Evolutionary conservation across 768 basidiomycete genomes (phyloP), one percentile per base, ranked within the genome.

Genomic region (Xerocomellus amylosporus): DNA sequence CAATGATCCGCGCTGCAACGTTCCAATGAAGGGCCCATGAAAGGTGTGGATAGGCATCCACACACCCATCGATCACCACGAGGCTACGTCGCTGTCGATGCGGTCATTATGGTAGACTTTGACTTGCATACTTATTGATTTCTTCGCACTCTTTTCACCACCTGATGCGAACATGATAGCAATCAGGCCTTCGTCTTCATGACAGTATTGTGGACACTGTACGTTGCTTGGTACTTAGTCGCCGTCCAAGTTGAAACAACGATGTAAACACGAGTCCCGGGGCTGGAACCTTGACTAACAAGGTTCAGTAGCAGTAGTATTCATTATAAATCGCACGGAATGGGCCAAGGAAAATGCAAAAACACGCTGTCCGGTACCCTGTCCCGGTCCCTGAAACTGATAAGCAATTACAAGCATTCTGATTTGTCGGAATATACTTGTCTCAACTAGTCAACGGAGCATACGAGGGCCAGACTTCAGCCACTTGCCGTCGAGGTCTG

Each of bases 401-500:
- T 42, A 45, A 40, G 39, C 28, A 38, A 52, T 44, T 51, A 42
- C 28, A 34, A 30, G 10, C 15, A 8, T n/a, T 42, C 20, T 24
- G 47, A 38, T 48, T 44, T 24, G 45, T 58, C 46, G 46, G 56
- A 52, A 41, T 46, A 52, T 52, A 33, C 48, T 26, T 40, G 26
- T 53, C 5, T 31, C 38, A 40, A 7, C 7, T 48, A 24, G 38
- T 65, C 52, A 58, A 53, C 56, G 59, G 31, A 46, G 53, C 47
- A 41, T 56, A 38, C 26, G 53, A 41, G 55, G 55, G 52, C 34
- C 56, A 14, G 65, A 43, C 44, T 46, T 70, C 22, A 71, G 58
- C 71, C 71, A 72, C 49, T 46, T 63, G 53, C 78, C 80, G 39
- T 72, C 67, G 10, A 80, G 56, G 17, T 73, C 77, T 1, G 73